Base-by-base conservation (phyloP, 768 basidiomycete genomes). In the Coprinopsis strossmayeri region DNA sequence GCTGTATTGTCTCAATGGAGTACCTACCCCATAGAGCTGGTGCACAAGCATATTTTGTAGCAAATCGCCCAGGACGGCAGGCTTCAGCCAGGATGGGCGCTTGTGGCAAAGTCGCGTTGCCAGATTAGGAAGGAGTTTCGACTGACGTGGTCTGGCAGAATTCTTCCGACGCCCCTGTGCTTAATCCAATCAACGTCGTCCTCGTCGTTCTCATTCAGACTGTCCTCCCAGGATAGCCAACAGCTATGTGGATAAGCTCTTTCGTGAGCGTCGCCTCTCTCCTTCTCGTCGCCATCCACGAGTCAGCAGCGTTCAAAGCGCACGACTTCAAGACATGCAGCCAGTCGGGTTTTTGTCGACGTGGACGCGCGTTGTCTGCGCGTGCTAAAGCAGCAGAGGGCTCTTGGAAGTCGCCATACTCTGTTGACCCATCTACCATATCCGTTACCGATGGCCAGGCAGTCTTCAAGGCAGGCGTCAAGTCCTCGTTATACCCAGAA, bases 321-420 rank as follows among this genome's bases (percentile, higher is more conserved):
- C 76, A 85, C 51, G 91, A 97, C 66, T 99, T 94, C 77, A 97
- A 96, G 67, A 91, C 82, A 49, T 98, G 96, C 61, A 74, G 77
- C n/a, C 91, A 98, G 65, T 80, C 91, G 0, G 93, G 89, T 17
- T 98, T 99, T 68, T 98, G 96, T 71, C 79, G 90, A 53, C 64
- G 72, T 54, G 91, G 93, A 45, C 82, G 95, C 40, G 87, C 86
- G 0, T 79, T 99, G 38, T 79, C 91, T 50, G 70, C 76, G 7
- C 81, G 91, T 40, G 87, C 90, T 3, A 70, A 70, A 34, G 78
- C 78, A 46, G 72, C 75, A 5, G 65, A 66, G 25, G 63, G 70
- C 11, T 64, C 72, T 3, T 97, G 93, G 88, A 71, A 66, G 32
- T 96, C 94, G 0, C 95, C 95, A 1, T 99, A 98, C 71, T 79